Evolutionary conservation across 2,329 filamentous ascomycete genomes (phyloP).

Genomic region (Clarireedia paspali): DNA sequence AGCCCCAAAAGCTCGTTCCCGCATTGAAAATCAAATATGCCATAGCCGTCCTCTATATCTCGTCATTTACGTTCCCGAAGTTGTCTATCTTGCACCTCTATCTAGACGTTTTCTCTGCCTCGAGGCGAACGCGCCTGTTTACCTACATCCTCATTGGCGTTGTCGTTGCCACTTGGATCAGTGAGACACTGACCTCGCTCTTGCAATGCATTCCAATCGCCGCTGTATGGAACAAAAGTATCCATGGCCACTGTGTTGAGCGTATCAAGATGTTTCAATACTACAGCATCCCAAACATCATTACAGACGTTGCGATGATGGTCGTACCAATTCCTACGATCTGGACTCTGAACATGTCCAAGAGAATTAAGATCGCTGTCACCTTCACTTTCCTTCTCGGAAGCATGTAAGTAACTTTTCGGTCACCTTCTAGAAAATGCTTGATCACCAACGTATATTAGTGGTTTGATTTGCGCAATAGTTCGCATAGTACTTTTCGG

Average conservation of each 20-base stretch:
- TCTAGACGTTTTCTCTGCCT: background rate
- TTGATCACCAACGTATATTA: background rate
- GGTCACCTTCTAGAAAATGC: background rate
- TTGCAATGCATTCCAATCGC: background rate
- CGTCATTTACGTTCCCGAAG: background rate
- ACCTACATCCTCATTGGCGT: background rate
- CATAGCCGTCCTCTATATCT: background rate
- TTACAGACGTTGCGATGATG: background rate
- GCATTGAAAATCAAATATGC: background rate
- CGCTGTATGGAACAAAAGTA: background rate
- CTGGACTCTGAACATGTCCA: background rate
- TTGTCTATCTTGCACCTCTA: background rate
- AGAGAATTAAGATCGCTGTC: background rate
- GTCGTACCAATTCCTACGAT: background rate
- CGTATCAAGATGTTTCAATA: background rate
- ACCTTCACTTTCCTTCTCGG: background rate
- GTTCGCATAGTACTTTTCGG: background rate
- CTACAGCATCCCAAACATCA: background rate
- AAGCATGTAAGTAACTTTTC: background rate
- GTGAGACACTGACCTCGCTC: background rate
- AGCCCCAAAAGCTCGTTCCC: background rate
- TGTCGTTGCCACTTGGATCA: background rate
- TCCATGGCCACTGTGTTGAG: background rate
- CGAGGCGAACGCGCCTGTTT: background rate
- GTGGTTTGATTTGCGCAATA: background rate